Evolutionary conservation across 164 flowering plant species (phyloP), one percentile per base, ranked within the genome.

Genomic region (Piper longum): DNA sequence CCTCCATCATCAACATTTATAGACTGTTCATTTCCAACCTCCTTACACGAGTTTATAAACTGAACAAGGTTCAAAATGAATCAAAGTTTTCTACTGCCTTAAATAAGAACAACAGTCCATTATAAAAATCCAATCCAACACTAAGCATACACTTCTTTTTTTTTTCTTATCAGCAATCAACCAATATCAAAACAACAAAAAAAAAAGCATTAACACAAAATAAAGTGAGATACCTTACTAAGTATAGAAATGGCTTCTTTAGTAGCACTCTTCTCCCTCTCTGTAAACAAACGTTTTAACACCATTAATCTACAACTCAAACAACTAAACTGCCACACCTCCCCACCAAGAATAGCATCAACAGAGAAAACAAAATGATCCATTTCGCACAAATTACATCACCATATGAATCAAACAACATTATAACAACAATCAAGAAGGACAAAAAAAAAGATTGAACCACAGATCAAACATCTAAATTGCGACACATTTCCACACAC

Each of bases 211-310:
- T 4, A 13, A n/a, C 26, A 59, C 16, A 40, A 41, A 48, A 19
- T 11, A 51, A 11, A 48, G 57, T 9, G 14, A 16, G 9, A 39
- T 19, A 88, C 96, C 90, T 86, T 83, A 62, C 75, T 63, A 65
- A 88, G 83, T 65, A 91, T 81, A 60, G 86, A 76, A 43, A 91
- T 83, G 69, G 85, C 95, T 78, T 91, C 98, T 82, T 88, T 91
- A 14, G 98, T 87, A 51, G 96, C 98, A 70, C 98, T 88, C 69
- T 91, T 91, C 82, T 91, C 98, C 77, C 98, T 77, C 80, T 85
- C 97, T 87, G 82, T 4, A 13, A 48, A 14, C 52, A 48, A 48
- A 48, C 52, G 14, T 9, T 48, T 48, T 26, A 26, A 26, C 36
- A 26, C 36, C 36, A 26, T 26, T 5, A 44, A 44, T 9, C 36